These are phyloP conservation scores for Magnusiomyces suaveolens DNA, from an alignment of 1,139 yeast genomes.

Conservation along the genomic window DNA sequence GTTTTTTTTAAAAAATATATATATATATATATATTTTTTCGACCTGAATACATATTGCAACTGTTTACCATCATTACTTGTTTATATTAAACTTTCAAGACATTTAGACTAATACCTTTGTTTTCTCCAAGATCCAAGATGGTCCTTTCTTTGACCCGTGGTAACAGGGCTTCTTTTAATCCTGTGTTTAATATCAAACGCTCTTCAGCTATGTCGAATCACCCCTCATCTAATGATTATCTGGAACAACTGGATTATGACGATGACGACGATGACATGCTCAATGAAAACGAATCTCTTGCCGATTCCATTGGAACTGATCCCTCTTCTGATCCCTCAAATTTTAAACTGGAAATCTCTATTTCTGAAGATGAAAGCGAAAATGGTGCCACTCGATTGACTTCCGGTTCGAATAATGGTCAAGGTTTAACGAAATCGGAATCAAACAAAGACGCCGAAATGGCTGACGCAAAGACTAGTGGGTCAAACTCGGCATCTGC, in stretches of 20 bases:
- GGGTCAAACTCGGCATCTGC: background rate
- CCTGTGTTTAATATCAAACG: background rate
- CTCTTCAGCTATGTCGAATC: background rate
- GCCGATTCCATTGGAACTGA: background rate
- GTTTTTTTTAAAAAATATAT: too few species aligned
- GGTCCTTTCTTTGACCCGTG: background rate
- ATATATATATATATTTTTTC: too few species aligned
- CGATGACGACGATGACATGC: slow-evolving; percentile 4
- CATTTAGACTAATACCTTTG: too few species aligned
- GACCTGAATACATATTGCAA: too few species aligned
- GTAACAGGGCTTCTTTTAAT: background rate
- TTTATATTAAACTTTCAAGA: too few species aligned
- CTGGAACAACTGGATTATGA: background rate
- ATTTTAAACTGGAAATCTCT: slow-evolving; percentile 1
- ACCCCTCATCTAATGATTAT: background rate
- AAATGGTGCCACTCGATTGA: background rate
- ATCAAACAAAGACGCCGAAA: too few species aligned
- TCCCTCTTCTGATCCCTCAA: slow-evolving; percentile 2
- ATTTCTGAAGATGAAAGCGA: background rate
- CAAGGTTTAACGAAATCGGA: background rate
- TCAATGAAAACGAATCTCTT: background rate
- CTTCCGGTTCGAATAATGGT: too few species aligned
- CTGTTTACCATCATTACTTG: too few species aligned
- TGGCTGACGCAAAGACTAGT: too few species aligned
- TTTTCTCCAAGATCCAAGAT: too few species aligned